Percentiles rank a stretch among this genome's conserved stretches.
Conservation (phyloP, 129 eudicot species). For the Erigeron canadensis region DNA sequence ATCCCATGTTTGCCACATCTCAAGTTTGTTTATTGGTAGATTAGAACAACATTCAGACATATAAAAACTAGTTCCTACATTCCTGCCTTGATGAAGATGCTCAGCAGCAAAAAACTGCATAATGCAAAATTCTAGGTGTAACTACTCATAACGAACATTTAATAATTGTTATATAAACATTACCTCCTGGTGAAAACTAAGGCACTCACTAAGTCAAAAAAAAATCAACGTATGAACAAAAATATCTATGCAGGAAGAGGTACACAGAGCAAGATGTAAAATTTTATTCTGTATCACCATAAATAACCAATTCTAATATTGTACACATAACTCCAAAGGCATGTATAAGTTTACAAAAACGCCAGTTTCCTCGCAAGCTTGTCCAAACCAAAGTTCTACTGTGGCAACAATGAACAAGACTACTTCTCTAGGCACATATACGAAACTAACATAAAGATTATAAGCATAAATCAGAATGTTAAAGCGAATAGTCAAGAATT, state of each 20-base stretch:
- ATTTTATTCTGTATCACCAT: constrained; percentile 10
- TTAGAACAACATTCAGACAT: neutral
- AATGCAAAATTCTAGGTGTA: neutral
- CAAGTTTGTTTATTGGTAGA: neutral
- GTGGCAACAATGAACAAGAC: constrained; percentile 16
- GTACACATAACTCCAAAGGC: constrained; percentile 19
- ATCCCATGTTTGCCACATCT: neutral
- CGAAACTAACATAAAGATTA: constrained; percentile 14
- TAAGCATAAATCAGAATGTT: constrained; percentile 9
- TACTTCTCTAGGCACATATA: constrained; percentile 25
- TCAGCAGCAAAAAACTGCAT: neutral
- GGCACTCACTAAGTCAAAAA: constrained; percentile 8
- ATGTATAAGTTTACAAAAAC: constrained; percentile 10
- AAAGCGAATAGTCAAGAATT: constrained; percentile 33
- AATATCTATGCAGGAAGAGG: neutral
- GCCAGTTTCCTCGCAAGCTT: constrained; percentile 4
- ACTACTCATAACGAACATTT: neutral
- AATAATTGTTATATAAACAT: neutral
- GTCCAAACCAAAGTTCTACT: constrained; percentile 24
- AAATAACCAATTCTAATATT: constrained; percentile 7
- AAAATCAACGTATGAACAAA: neutral
- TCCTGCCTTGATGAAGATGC: neutral
- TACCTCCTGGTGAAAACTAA: neutral
- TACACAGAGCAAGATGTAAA: neutral
- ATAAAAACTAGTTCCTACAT: neutral